Evolutionary conservation across 2,329 filamentous ascomycete species (phyloP), one percentile per base, ranked within the genome.

Genomic region (Diplodia mutila): DNA sequence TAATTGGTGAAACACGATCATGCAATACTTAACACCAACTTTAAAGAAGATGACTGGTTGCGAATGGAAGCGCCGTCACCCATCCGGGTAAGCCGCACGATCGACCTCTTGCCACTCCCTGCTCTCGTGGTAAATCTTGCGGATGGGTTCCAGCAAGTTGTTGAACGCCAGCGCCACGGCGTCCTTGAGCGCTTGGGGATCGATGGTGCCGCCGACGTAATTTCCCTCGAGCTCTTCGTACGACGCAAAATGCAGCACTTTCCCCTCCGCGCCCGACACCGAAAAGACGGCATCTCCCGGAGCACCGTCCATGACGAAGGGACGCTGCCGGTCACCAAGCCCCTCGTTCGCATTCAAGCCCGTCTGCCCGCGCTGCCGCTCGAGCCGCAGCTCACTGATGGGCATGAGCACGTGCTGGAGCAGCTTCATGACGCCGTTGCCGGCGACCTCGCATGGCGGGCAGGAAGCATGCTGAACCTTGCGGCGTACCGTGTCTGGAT

Each of bases 91-190:
- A n/a, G 42, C 42, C 18, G 16, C 25, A n/a, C 59, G n/a, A 21
- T 51, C 42, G 21, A 23, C 37, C 8, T 63, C 8, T 8, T 63
- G 59, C 39, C 59, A 49, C 23, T 63, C 59, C 37, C 51, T 51
- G 48, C 42, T 63, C 39, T 32, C 14, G 2, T 11, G 18, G 18
- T 51, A 51, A 25, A 51, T 23, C 9, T 46, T 14, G 32, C 37
- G 55, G 18, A 61, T 61, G 18, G 55, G 55, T 4, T 37, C 18
- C 16, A 63, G 6, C 59, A 63, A 0, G 8, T 23, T 2, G 8
- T 63, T 51, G 27, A 34, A 63, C 3, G 27, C 59, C 18, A 4
- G 25, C 8, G 29, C 32, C 25, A 34, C 32, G 1, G 42, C 59
- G 1, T 34, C 18, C 4, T 63, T 63, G 21, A 63, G 29, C 9